Evolutionary conservation across 768 basidiomycete genomes (phyloP), one percentile per base, ranked within the genome.

Genomic region (Sistotremastrum niveocremeum): DNA sequence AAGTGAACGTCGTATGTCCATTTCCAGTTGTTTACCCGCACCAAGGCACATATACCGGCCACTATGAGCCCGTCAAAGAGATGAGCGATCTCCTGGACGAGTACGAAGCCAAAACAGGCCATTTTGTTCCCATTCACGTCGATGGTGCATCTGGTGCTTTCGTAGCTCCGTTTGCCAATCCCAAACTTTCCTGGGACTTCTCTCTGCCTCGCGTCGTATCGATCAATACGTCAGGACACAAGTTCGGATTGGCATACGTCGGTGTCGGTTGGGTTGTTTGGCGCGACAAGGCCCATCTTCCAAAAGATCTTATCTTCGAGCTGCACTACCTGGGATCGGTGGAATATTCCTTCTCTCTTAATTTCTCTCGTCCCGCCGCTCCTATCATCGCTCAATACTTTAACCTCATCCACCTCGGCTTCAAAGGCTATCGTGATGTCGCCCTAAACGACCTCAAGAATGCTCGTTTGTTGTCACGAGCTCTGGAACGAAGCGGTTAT

Each of bases 51-150:
- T 71, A 69, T 52, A 76, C 74, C 5, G 74, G 71, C n/a, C 68
- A 67, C 52, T 77, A 70, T 55, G 91, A 94, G 55, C 78, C 82
- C 8, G 90, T 95, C 33, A 74, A 84, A 58, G 84, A 81, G 58
- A 85, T 95, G 78, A 68, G 82, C 1, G 77, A 80, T 37, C 69
- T 85, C 7, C 66, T 89, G 60, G 69, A 71, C 65, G 69, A 63
- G 48, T 79, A 75, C 54, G 70, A 80, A 58, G 57, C 42, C 12
- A 54, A 61, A 49, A 72, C 67, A 0, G 71, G 70, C n/a, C 54
- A 58, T 49, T 60, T 58, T 41, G 65, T 71, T 33, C 68, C 73
- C 20, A 68, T 73, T 49, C 70, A 70, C 49, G 53, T 76, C 31
- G 79, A 77, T 48, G 79, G 66, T 20, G 79, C 79, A 9, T 75